These are phyloP conservation scores for Eimeria praecox DNA, from an alignment of 169 alveolate genomes.

Conservation along the genomic window DNA sequence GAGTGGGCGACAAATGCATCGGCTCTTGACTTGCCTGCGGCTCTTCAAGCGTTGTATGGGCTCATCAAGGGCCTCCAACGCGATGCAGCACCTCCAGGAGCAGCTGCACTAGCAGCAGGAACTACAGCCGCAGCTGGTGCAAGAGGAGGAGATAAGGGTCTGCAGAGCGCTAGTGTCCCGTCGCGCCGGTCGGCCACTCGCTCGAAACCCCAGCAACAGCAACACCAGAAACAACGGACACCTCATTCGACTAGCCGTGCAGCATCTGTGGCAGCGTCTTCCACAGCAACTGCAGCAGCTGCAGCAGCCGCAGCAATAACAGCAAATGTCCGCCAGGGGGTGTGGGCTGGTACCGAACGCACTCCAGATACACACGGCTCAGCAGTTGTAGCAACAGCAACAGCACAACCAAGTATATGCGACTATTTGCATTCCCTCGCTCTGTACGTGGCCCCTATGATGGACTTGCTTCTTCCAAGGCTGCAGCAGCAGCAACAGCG, in stretches of 20 bases:
- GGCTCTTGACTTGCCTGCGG: constrained; percentile 67
- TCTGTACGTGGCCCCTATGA: constrained; percentile 36
- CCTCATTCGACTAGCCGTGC: background rate
- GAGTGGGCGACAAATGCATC: background rate
- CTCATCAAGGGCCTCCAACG: constrained; percentile 65
- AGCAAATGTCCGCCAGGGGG: constrained; percentile 14
- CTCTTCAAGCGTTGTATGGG: constrained; percentile 68
- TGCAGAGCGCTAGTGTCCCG: background rate
- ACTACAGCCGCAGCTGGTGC: background rate
- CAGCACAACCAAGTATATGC: constrained; percentile 49
- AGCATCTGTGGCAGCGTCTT: background rate
- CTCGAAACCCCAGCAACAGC: constrained; percentile 14
- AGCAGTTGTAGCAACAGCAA: constrained; percentile 32
- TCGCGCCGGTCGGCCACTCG: constrained; percentile 55
- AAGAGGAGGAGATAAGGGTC: background rate
- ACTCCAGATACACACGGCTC: constrained; percentile 12
- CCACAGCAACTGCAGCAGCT: constrained; percentile 69
- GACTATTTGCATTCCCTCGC: constrained; percentile 69
- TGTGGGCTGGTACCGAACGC: constrained; percentile 15
- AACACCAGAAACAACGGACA: constrained; percentile 4
- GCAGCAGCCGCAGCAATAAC: constrained; percentile 36
- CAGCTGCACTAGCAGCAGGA: background rate
- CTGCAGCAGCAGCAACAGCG: constrained; percentile 60
- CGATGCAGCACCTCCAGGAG: constrained; percentile 36
- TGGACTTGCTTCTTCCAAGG: constrained; percentile 65